A percentile compares a stretch with the other conserved stretches of the same genome.
phyloP scores from a whole-genome alignment of 352 stramenopile genomes.

The Aphanomyces invadans region DNA sequence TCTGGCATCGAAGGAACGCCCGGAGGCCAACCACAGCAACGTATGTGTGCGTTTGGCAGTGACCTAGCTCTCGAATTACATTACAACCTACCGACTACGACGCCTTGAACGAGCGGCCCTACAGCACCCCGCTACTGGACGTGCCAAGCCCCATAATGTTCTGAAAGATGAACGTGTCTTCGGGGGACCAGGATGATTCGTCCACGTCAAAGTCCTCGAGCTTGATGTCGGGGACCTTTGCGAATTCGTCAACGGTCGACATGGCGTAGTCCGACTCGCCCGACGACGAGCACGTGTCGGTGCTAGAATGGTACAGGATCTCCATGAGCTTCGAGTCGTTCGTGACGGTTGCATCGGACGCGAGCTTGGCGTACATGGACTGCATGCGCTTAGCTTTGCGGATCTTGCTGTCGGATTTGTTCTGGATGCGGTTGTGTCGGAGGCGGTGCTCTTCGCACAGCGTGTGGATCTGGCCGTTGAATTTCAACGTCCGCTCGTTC shows the following conservation, averaged over 20 bases:
- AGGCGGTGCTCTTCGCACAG: conserved; percentile 24
- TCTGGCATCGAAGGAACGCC: too few species aligned
- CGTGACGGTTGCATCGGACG: not conserved
- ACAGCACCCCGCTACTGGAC: not conserved
- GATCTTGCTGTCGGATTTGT: conserved; percentile 26
- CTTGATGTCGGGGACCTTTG: not conserved
- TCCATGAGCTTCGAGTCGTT: not conserved
- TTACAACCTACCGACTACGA: not conserved
- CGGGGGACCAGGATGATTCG: not conserved
- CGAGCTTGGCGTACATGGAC: not conserved
- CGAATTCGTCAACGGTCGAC: not conserved
- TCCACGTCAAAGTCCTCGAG: not conserved
- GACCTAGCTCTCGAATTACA: too few species aligned
- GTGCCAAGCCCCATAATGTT: conserved; percentile 13
- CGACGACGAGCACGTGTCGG: not conserved
- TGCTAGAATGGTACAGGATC: not conserved
- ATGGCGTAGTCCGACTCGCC: not conserved
- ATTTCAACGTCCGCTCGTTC: conserved; percentile 25
- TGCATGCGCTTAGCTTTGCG: conserved; percentile 14
- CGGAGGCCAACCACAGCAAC: too few species aligned
- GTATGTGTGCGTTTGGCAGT: too few species aligned
- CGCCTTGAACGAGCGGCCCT: too few species aligned
- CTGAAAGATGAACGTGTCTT: conserved; percentile 16
- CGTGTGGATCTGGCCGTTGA: conserved; percentile 25
- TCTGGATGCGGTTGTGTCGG: conserved; percentile 24